Percentiles rank a stretch among this genome's conserved stretches.
Evolutionary conservation across 768 basidiomycete species (phyloP).

Genomic region (Termitomyces sp.): DNA sequence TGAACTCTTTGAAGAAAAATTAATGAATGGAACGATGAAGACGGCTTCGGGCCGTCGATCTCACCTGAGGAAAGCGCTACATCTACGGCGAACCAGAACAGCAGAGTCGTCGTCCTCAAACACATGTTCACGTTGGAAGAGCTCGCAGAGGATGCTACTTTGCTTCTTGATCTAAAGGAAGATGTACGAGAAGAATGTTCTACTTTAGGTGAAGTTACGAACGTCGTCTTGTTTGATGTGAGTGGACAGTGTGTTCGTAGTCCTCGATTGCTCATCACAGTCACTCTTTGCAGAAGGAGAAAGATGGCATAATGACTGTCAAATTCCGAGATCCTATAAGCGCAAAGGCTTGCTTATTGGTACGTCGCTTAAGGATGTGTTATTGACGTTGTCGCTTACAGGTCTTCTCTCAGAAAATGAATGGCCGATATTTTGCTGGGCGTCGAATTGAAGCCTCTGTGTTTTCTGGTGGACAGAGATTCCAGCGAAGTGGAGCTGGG

Average conservation of each 20-base stretch:
- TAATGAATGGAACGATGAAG: slow-evolving; percentile 92
- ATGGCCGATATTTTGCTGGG: slow-evolving; percentile 88
- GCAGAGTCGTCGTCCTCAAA: slow-evolving; percentile 88
- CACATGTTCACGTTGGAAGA: slow-evolving; percentile 92
- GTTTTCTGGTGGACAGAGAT: slow-evolving; percentile 79
- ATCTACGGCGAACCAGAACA: slow-evolving; percentile 47
- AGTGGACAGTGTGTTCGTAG: slow-evolving; percentile 26
- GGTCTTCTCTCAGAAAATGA: slow-evolving; percentile 73
- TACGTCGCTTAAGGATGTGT: slow-evolving; percentile 32
- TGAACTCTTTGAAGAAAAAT: slow-evolving; percentile 61
- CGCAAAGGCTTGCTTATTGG: slow-evolving; percentile 89
- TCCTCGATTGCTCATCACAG: not conserved
- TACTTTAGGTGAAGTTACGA: slow-evolving; percentile 90
- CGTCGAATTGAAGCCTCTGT: slow-evolving; percentile 78
- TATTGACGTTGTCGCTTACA: not conserved
- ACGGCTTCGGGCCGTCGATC: slow-evolving; percentile 78
- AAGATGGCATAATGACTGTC: slow-evolving; percentile 92
- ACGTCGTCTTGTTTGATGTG: slow-evolving; percentile 93
- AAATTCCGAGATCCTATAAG: slow-evolving; percentile 93
- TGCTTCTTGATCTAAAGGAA: slow-evolving; percentile 91
- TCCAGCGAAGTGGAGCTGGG: slow-evolving; percentile 67
- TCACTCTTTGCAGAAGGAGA: slow-evolving; percentile 63
- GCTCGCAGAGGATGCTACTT: slow-evolving; percentile 78
- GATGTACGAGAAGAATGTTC: slow-evolving; percentile 95
- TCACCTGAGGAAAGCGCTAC: slow-evolving; percentile 48